Percentiles rank a stretch among this genome's conserved stretches.
Evolutionary conservation across 306 rosid species (phyloP).

Genomic region (Macrotyloma uniflorum): DNA sequence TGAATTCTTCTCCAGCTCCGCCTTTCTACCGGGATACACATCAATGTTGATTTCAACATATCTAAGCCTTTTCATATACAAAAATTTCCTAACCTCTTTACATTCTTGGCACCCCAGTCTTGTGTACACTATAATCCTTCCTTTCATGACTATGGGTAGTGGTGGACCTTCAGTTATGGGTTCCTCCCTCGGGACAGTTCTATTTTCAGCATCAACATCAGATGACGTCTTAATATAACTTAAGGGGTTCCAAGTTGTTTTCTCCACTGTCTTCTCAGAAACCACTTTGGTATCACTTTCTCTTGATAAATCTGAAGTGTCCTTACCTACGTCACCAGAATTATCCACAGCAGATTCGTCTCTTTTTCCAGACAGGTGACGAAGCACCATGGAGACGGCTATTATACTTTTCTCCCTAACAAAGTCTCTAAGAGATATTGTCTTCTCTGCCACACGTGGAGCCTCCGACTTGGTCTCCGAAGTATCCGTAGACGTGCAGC

Average conservation of each 20-base stretch:
- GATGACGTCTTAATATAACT: conserved; percentile 51
- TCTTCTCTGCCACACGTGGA: conserved; percentile 60
- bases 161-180: conserved; percentile 39
- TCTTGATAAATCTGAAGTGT: conserved; percentile 45
- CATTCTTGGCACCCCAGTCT: conserved; percentile 70
- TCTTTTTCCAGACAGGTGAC: conserved; percentile 63
- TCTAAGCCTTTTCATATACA: conserved; percentile 65
- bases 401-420: conserved; percentile 62
- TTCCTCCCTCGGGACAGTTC: conserved; percentile 48
- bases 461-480: conserved; percentile 49
- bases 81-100: conserved; percentile 62
- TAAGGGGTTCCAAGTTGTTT: conserved; percentile 61
- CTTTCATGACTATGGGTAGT: conserved; percentile 56
- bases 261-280: conserved; percentile 53
- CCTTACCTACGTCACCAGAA: conserved; percentile 35
- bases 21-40: conserved; percentile 68
- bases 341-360: conserved; percentile 38
- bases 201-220: conserved; percentile 43
- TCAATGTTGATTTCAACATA: conserved; percentile 78
- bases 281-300: conserved; percentile 41
- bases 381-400: conserved; percentile 62
- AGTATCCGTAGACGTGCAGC: conserved; percentile 44
- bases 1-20: conserved; percentile 67
- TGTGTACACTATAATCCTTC: conserved; percentile 72
- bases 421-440: conserved; percentile 66